Percentiles rank a stretch among this genome's conserved stretches.
Conservation (phyloP, 768 basidiomycete species). For the Grammothele lineata region DNA sequence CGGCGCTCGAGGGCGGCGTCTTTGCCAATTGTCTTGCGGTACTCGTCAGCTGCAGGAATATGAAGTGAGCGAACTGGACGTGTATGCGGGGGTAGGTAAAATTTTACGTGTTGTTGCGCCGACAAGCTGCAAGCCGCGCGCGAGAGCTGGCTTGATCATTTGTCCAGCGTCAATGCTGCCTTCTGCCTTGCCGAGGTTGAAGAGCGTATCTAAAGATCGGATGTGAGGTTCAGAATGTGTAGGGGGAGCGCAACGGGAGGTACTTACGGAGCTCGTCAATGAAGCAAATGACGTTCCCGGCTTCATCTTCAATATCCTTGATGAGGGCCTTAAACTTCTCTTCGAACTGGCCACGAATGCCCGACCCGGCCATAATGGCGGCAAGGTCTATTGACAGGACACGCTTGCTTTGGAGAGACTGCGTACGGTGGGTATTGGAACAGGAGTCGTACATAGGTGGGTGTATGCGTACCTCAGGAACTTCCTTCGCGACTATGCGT, state of each 20-base stretch:
- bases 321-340: slow-evolving; percentile 90
- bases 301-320: slow-evolving; percentile 87
- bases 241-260: neutral
- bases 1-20: slow-evolving; percentile 88
- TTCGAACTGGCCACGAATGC: slow-evolving; percentile 89
- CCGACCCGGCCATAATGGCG: slow-evolving; percentile 83
- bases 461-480: slow-evolving; percentile 66
- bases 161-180: slow-evolving; percentile 90
- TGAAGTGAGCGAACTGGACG: neutral
- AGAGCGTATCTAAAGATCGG: slow-evolving; percentile 53
- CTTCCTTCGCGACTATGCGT: slow-evolving; percentile 83
- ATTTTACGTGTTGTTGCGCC: slow-evolving; percentile 88
- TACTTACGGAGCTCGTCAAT: slow-evolving; percentile 90
- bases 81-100: neutral
- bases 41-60: slow-evolving; percentile 77
- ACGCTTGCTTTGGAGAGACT: slow-evolving; percentile 86
- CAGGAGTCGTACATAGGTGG: neutral
- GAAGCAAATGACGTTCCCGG: slow-evolving; percentile 83
- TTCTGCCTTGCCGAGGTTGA: slow-evolving; percentile 88
- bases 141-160: slow-evolving; percentile 91
- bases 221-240: neutral
- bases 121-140: slow-evolving; percentile 81
- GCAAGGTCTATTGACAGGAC: slow-evolving; percentile 84
- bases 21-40: slow-evolving; percentile 87
- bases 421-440: neutral